Conservation (phyloP, 352 stramenopile genomes). For the Pythium periplocum region DNA sequence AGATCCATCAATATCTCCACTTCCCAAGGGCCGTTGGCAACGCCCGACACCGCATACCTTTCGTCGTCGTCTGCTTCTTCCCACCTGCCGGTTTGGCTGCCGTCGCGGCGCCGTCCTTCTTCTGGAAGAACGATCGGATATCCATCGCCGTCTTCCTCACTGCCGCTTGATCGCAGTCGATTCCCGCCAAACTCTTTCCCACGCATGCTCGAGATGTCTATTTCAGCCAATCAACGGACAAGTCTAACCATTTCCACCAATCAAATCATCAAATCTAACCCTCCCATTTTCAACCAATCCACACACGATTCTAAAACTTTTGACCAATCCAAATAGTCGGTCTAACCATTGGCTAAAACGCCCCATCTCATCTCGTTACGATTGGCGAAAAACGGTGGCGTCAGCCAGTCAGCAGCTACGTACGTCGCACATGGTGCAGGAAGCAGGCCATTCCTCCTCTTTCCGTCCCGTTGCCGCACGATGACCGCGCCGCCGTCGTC, state of each 20-base stretch:
- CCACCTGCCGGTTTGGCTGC: slow-evolving; percentile 6
- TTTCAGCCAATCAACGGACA: too few species aligned
- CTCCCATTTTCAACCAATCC: slow-evolving; percentile 13
- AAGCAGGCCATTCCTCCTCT: too few species aligned
- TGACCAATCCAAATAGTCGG: too few species aligned
- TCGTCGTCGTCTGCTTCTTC: slow-evolving; percentile 14
- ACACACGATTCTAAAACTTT: background rate
- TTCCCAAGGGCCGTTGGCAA: too few species aligned
- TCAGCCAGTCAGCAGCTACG: background rate
- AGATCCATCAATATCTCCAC: too few species aligned
- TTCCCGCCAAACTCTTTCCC: slow-evolving; percentile 19
- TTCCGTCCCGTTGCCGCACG: too few species aligned
- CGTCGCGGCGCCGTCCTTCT: slow-evolving; percentile 24
- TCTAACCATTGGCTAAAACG: too few species aligned
- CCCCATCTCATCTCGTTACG: too few species aligned
- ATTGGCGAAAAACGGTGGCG: background rate
- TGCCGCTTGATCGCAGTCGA: background rate
- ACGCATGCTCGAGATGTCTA: too few species aligned
- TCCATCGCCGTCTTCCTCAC: slow-evolving; percentile 37
- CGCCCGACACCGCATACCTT: slow-evolving; percentile 4
- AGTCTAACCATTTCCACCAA: too few species aligned
- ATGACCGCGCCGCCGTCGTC: slow-evolving; percentile 11
- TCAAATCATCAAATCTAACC: too few species aligned
- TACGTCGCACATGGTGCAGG: slow-evolving; percentile 6
- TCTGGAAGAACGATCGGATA: slow-evolving; percentile 82